Evolutionary conservation across 176 grass and related monocot species (phyloP).

Genomic region (Luzula sylvatica): DNA sequence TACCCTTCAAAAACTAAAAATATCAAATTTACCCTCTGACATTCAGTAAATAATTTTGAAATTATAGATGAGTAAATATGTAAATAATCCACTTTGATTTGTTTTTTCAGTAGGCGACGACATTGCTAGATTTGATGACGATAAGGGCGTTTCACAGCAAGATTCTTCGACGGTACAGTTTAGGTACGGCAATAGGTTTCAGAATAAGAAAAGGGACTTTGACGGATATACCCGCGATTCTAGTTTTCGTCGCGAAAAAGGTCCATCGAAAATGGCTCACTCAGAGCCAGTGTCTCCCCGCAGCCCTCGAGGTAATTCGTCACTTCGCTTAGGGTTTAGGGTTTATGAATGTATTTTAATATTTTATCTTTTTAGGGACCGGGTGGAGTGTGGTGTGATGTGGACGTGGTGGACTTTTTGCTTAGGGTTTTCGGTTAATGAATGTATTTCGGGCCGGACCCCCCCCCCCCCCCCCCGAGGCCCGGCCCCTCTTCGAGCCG

Average conservation of each 20-base stretch:
- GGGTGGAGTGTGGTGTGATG: slow-evolving; percentile 93
- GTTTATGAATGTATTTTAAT: too few species aligned
- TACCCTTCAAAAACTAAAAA: too few species aligned
- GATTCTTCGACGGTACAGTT: slow-evolving; percentile 74
- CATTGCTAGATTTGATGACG: slow-evolving; percentile 96
- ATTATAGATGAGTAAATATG: too few species aligned
- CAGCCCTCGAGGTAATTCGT: slow-evolving; percentile 64
- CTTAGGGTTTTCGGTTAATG: too few species aligned
- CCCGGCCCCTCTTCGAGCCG: too few species aligned
- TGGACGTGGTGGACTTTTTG: slow-evolving; percentile 97
- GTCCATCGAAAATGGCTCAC: slow-evolving; percentile 87
- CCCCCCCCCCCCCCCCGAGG: too few species aligned
- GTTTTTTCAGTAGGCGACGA: too few species aligned
- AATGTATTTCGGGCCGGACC: too few species aligned
- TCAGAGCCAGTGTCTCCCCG: slow-evolving; percentile 59
- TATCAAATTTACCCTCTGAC: too few species aligned
- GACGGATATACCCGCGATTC: slow-evolving; percentile 77
- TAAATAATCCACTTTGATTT: too few species aligned
- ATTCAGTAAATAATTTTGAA: too few species aligned
- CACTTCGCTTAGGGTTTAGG: too few species aligned
- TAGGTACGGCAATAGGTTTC: slow-evolving; percentile 87
- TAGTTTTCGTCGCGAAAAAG: slow-evolving; percentile 93
- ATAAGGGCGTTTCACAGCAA: slow-evolving; percentile 98
- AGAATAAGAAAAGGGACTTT: slow-evolving; percentile 73
- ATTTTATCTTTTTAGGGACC: slow-evolving; percentile 50